A percentile compares a stretch with the other conserved stretches of the same genome.
Conservation (phyloP, 2,329 filamentous ascomycete species). For the Xylariales sp. region DNA sequence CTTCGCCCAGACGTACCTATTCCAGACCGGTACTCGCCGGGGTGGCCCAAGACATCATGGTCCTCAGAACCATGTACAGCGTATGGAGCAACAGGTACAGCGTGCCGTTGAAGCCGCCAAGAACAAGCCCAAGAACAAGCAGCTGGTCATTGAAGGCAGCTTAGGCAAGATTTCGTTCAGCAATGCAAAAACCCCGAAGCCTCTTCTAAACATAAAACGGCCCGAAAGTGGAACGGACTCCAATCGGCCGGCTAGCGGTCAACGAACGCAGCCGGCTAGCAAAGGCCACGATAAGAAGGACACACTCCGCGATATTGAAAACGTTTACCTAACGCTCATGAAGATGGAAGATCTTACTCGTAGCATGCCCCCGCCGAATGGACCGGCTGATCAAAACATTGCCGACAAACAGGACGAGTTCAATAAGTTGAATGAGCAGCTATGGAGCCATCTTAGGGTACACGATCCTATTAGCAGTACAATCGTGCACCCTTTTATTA, state of each 20-base stretch:
- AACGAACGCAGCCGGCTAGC: constrained; percentile 49
- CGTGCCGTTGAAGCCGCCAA: constrained; percentile 97
- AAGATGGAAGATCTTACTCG: constrained; percentile 93
- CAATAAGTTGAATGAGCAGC: constrained; percentile 81
- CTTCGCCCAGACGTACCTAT: constrained; percentile 97
- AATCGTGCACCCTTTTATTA: constrained; percentile 91
- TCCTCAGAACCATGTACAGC: constrained; percentile 96
- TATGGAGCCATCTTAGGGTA: constrained; percentile 91
- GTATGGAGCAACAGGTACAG: constrained; percentile 99
- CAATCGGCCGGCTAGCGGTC: constrained; percentile 63
- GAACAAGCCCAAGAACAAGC: constrained; percentile 96
- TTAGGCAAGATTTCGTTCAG: constrained; percentile 98
- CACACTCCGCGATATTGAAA: constrained; percentile 86
- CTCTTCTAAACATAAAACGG: constrained; percentile 94
- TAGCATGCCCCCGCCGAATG: constrained; percentile 75
- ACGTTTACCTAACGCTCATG: constrained; percentile 89
- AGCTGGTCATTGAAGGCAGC: constrained; percentile 94
- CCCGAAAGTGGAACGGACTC: constrained; percentile 73
- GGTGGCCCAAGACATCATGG: constrained; percentile 79
- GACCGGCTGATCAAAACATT: constrained; percentile 73
- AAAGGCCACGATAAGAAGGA: constrained; percentile 80
- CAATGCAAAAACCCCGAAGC: constrained; percentile 97
- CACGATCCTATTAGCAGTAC: constrained; percentile 88
- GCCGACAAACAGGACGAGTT: constrained; percentile 83
- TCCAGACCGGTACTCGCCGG: constrained; percentile 89